These are phyloP conservation scores for Dentipellis fragilis DNA, from an alignment of 768 basidiomycete genomes.

Conservation along the genomic window DNA sequence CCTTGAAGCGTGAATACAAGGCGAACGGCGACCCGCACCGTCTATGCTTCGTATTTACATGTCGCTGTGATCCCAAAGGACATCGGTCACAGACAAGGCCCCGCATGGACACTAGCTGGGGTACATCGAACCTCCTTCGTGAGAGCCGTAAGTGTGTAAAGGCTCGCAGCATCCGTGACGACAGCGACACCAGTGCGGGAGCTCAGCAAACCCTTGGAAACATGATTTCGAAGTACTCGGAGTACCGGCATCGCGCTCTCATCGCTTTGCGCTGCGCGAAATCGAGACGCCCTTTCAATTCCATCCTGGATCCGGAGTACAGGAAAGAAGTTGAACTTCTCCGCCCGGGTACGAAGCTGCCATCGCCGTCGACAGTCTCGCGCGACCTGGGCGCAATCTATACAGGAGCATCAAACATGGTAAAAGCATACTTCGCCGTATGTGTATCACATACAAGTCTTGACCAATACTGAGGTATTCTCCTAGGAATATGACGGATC, in stretches of 20 bases:
- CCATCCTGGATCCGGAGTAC: conserved; percentile 17
- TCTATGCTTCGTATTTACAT: not conserved
- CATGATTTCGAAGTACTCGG: not conserved
- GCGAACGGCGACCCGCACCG: too few species aligned
- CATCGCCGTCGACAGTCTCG: conserved; percentile 17
- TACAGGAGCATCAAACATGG: not conserved
- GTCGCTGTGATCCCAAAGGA: not conserved
- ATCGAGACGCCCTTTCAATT: conserved; percentile 17
- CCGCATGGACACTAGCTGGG: not conserved
- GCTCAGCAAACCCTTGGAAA: not conserved
- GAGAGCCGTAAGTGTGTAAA: not conserved
- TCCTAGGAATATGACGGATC: conserved; percentile 9
- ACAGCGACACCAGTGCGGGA: not conserved
- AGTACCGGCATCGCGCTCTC: conserved; percentile 5
- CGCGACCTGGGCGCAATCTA: conserved; percentile 12
- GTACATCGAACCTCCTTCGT: not conserved
- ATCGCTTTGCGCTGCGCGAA: conserved; percentile 19
- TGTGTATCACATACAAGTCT: not conserved
- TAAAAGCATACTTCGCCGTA: not conserved
- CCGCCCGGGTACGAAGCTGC: conserved; percentile 18
- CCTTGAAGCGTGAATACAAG: not conserved
- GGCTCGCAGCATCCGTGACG: too few species aligned
- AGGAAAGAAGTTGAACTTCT: conserved; percentile 19
- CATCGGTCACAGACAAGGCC: not conserved
- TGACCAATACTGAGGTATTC: conserved; percentile 1